Percentiles rank a stretch among this genome's conserved stretches.
phyloP scores from a whole-genome alignment of 495 filamentous ascomycete species.

The Trichoderma parareesei region DNA sequence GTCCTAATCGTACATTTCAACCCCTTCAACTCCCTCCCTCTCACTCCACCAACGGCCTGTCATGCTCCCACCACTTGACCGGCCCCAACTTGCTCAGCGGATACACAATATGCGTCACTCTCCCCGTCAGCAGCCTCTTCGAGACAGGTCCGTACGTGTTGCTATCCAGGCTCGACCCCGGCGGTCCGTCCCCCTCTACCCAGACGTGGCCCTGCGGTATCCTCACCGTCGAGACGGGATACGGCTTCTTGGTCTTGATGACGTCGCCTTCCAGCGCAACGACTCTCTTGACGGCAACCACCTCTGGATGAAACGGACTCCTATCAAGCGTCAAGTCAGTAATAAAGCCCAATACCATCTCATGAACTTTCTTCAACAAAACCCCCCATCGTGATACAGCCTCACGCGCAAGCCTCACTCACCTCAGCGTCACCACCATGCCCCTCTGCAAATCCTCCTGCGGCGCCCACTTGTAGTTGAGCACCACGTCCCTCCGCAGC shows the following conservation, averaged over 20 bases:
- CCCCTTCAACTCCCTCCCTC: not conserved
- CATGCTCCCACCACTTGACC: slow-evolving; percentile 42
- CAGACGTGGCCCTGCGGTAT: slow-evolving; percentile 69
- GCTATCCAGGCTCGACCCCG: slow-evolving; percentile 57
- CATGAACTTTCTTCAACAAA: not conserved
- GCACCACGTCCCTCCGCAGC: slow-evolving; percentile 44
- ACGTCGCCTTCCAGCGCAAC: slow-evolving; percentile 62
- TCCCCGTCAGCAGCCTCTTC: slow-evolving; percentile 52
- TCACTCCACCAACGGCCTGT: slow-evolving; percentile 14
- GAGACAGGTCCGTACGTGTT: slow-evolving; percentile 67
- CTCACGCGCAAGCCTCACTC: slow-evolving; percentile 12
- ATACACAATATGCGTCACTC: slow-evolving; percentile 53
- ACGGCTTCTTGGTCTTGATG: slow-evolving; percentile 53
- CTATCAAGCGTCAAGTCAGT: slow-evolving; percentile 28
- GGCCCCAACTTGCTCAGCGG: slow-evolving; percentile 45
- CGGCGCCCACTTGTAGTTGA: slow-evolving; percentile 42
- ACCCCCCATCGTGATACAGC: not conserved
- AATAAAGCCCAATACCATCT: not conserved
- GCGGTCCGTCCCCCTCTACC: slow-evolving; percentile 63
- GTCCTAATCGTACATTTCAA: not conserved
- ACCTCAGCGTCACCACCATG: slow-evolving; percentile 49
- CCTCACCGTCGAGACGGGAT: slow-evolving; percentile 44
- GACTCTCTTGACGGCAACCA: slow-evolving; percentile 60
- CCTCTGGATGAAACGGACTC: slow-evolving; percentile 52
- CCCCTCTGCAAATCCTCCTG: slow-evolving; percentile 37